Percentiles rank a stretch among this genome's conserved stretches.
These are phyloP conservation scores for Chalciporus piperatus DNA, from an alignment of 768 basidiomycete genomes.

Conservation along the genomic window DNA sequence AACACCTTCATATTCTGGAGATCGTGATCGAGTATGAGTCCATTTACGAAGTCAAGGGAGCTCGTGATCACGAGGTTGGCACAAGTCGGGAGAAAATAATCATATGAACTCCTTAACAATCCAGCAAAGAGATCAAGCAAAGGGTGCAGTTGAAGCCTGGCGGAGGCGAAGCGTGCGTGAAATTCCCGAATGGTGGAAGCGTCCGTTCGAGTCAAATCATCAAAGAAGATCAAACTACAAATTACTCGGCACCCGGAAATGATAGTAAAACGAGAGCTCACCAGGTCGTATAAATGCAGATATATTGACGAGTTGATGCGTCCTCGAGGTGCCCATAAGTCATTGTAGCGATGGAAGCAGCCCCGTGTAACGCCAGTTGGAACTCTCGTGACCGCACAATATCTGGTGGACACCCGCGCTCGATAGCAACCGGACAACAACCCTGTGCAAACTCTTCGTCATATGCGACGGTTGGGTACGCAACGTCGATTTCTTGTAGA, in stretches of 20 bases:
- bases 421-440: neutral
- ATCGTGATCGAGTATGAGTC: conserved; percentile 3
- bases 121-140: neutral
- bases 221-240: conserved; percentile 3
- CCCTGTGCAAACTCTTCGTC: conserved; percentile 2
- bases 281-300: conserved; percentile 5
- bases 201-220: conserved; percentile 5
- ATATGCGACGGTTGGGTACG: conserved; percentile 3
- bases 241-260: neutral
- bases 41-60: conserved; percentile 2
- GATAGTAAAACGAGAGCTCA: neutral
- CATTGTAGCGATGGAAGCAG: conserved; percentile 1
- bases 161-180: neutral
- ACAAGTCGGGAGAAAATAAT: conserved; percentile 2
- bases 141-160: neutral
- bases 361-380: conserved; percentile 2
- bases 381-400: conserved; percentile 2
- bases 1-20: neutral
- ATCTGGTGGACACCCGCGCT: neutral
- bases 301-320: conserved; percentile 1
- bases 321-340: conserved; percentile 3
- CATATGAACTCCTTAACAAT: neutral
- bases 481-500: neutral
- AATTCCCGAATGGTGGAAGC: conserved; percentile 2
- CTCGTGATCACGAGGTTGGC: conserved; percentile 5